Conservation (phyloP, 495 filamentous ascomycete species). For the Trichoderma virens region DNA sequence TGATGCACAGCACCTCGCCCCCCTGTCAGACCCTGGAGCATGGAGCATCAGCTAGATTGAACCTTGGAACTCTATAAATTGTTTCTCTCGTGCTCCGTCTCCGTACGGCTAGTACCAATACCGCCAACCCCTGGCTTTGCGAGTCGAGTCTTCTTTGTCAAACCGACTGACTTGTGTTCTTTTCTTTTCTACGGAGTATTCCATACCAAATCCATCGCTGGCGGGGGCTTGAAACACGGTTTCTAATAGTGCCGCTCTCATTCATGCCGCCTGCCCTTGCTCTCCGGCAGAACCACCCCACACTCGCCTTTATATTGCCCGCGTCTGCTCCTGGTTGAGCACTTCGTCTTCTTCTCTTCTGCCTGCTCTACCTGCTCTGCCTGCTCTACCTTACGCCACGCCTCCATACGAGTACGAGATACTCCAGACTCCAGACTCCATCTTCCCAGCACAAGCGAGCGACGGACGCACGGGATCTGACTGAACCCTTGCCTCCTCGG, state of each 20-base stretch:
- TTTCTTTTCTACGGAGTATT: background rate
- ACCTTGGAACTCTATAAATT: background rate
- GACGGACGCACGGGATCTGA: background rate
- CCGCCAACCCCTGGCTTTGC: slow-evolving; percentile 3
- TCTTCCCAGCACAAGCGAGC: background rate
- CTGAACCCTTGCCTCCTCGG: background rate
- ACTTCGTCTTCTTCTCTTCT: background rate
- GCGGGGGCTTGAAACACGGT: background rate
- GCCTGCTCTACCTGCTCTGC: background rate
- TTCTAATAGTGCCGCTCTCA: background rate
- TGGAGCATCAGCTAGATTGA: background rate
- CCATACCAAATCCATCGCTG: background rate
- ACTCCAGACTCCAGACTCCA: background rate
- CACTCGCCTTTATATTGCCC: slow-evolving; percentile 2
- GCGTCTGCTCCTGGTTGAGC: background rate
- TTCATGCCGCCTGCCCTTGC: background rate
- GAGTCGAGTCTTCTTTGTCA: too few relatives aligned
- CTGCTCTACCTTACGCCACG: background rate
- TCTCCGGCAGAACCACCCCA: background rate
- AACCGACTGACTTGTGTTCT: too few relatives aligned
- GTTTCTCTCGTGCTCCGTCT: background rate
- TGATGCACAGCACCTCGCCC: background rate
- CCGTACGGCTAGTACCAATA: background rate
- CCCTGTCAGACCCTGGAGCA: background rate
- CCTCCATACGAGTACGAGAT: background rate